Evolutionary conservation across 2,329 filamentous ascomycete genomes (phyloP), one percentile per base, ranked within the genome.

Genomic region (Penicillium sp.): DNA sequence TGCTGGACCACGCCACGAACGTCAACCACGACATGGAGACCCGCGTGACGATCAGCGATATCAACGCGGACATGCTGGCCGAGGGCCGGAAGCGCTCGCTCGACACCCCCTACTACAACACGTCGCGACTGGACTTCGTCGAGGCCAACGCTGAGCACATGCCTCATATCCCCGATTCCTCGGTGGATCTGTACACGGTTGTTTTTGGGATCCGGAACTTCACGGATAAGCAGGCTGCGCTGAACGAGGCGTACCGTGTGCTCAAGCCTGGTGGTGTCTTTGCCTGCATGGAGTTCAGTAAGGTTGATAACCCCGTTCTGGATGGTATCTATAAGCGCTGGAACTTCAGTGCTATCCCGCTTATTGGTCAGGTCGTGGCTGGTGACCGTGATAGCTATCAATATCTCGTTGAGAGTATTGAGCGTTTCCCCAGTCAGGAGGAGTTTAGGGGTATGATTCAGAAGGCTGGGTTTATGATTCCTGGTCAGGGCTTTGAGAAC

Each of bases 161-260:
- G 31, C 65, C 77, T 2, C 74, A 75, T 18, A 83, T 97, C 52
- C 80, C 86, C 3, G 80, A 84, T 65, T 80, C 82, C 68, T 88
- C 83, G n/a, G 81, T 97, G 52, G 94, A 99, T 72, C 81, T 99
- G 6, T 99, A 99, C 78, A 99, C 94, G 0, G 94, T 99, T 3
- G 91, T 93, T 0, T 99, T 99, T 68, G 94, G 94, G 32, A 97
- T 99, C 71, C 84, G 94, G 49, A 99, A 99, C 76, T 99, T 99
- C 77, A 94, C 90, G 52, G 86, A 96, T 76, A 96, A 97, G 70
- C 86, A 89, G 46, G 83, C 83, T 0, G 95, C 93, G 0, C 77
- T 99, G 54, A 77, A 81, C 35, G 92, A 97, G 71, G 94, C 94
- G 0, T 86, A 87, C 75, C 85, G 94, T 7, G 91, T 97, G 2